Evolutionary conservation across 1,284 basidiomycete species (phyloP).

Genomic region (Tilletiopsis washingtonensis): DNA sequence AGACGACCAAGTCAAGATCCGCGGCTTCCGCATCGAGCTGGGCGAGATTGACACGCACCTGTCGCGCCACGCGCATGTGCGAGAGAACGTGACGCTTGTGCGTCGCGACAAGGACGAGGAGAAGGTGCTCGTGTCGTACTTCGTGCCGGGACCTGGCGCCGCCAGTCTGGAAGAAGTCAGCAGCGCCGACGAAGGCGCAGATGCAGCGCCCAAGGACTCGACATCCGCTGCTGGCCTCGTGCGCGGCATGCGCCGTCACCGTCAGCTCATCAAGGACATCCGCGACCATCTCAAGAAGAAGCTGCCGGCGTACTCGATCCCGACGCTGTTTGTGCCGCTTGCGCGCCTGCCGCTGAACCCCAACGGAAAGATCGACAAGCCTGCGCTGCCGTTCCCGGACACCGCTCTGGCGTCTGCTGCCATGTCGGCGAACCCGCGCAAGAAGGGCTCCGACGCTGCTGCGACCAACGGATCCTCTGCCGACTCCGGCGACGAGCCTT

Average conservation of each 20-base stretch:
- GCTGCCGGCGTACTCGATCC: constrained; percentile 60
- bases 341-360: constrained; percentile 95
- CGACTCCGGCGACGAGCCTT: constrained; percentile 18
- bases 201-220: constrained; percentile 11
- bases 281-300: constrained; percentile 95
- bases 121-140: constrained; percentile 96
- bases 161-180: constrained; percentile 59
- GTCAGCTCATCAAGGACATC: constrained; percentile 75
- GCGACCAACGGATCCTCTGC: constrained; percentile 17
- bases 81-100: constrained; percentile 95
- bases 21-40: constrained; percentile 96
- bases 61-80: constrained; percentile 81
- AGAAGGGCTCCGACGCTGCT: constrained; percentile 34
- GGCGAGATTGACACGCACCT: constrained; percentile 98
- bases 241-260: constrained; percentile 47
- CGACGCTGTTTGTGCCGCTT: constrained; percentile 66
- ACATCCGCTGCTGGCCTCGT: constrained; percentile 15
- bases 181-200: constrained; percentile 54
- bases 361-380: constrained; percentile 99
- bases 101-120: constrained; percentile 98
- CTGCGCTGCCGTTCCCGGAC: constrained; percentile 95
- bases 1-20: constrained; percentile 99
- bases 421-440: constrained; percentile 34
- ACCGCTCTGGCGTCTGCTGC: constrained; percentile 61
- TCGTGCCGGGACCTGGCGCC: constrained; percentile 75